These are phyloP conservation scores for Botrytis paeoniae DNA, from an alignment of 2,329 filamentous ascomycete genomes.

Conservation along the genomic window DNA sequence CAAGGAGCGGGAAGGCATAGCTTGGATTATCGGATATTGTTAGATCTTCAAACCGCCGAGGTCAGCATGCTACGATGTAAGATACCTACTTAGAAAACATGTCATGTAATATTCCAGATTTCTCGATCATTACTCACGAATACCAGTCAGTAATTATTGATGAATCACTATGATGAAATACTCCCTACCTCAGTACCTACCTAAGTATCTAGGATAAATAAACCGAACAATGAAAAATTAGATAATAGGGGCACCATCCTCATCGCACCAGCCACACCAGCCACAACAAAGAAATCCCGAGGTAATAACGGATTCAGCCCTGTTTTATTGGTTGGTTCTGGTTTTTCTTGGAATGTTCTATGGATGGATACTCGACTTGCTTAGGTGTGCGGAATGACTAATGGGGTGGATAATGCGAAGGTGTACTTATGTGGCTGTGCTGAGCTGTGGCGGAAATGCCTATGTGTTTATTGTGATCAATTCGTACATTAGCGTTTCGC, in stretches of 20 bases:
- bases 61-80: no score
- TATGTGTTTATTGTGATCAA: not conserved
- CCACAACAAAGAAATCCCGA: not conserved
- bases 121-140: not conserved
- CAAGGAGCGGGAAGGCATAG: no score
- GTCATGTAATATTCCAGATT: not conserved
- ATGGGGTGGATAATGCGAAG: no score
- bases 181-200: no score
- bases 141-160: not conserved
- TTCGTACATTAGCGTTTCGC: not conserved
- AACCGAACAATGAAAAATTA: not conserved
- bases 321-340: not conserved
- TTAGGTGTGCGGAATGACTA: no score
- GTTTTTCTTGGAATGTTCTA: not conserved
- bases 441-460: not conserved
- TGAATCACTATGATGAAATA: not conserved
- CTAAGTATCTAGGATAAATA: not conserved
- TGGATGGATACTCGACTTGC: not conserved
- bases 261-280: not conserved
- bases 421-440: not conserved
- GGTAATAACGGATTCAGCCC: not conserved
- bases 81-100: no score
- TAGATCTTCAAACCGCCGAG: not conserved
- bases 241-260: not conserved
- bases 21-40: not conserved